These are phyloP conservation scores for Colletotrichum endophyticum DNA, from an alignment of 2,329 filamentous ascomycete species.

Conservation along the genomic window DNA sequence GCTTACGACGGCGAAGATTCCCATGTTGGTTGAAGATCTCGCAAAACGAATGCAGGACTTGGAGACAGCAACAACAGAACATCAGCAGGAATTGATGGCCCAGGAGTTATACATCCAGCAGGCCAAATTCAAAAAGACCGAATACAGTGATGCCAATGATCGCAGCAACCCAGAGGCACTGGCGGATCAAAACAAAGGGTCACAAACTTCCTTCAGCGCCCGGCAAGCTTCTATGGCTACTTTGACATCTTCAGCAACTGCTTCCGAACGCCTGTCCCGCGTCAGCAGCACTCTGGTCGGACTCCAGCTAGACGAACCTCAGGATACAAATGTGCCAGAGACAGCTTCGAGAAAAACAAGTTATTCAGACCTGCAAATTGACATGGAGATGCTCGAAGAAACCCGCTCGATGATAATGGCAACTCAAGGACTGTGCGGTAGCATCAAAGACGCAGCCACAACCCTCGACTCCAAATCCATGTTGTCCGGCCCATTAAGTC, in stretches of 20 bases:
- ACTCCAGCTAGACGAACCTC: background rate
- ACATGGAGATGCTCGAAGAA: background rate
- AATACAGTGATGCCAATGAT: rapidly evolving
- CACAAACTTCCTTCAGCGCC: background rate
- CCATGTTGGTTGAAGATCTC: background rate
- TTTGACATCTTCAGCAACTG: background rate
- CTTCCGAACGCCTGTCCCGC: background rate
- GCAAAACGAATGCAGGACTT: background rate
- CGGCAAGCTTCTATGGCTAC: background rate
- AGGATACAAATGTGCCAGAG: background rate
- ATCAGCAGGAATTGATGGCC: background rate
- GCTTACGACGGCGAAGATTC: background rate
- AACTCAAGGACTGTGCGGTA: background rate
- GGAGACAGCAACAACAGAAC: background rate
- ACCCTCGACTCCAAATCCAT: background rate
- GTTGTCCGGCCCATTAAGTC: background rate
- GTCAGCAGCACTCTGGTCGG: background rate
- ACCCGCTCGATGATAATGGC: background rate
- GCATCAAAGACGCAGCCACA: background rate
- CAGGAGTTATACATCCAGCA: background rate
- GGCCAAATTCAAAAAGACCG: background rate
- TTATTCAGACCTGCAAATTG: background rate
- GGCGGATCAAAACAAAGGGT: background rate
- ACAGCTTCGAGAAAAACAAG: background rate
- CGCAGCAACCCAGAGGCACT: rapidly evolving